These are phyloP conservation scores for Fusarium staphyleae DNA, from an alignment of 2,329 filamentous ascomycete species.

Conservation along the genomic window DNA sequence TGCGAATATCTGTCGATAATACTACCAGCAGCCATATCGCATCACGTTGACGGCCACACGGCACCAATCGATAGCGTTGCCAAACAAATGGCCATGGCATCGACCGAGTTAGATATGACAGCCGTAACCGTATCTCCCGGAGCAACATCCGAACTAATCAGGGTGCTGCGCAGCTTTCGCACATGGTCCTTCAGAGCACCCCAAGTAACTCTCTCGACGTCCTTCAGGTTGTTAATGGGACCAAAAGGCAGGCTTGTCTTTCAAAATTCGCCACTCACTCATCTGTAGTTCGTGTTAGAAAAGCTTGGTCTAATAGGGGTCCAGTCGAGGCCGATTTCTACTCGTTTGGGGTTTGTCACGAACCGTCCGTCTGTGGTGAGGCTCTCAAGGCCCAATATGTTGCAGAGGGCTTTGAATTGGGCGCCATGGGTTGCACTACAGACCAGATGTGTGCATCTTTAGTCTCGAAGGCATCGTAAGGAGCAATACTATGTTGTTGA, in stretches of 20 bases:
- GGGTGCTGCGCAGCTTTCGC: neutral
- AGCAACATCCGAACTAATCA: constrained; percentile 1
- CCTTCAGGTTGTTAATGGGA: too few relatives aligned
- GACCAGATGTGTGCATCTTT: constrained; percentile 44
- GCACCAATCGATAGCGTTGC: constrained; percentile 7
- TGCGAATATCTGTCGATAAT: constrained; percentile 14
- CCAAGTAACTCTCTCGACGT: constrained; percentile 9
- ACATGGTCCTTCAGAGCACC: neutral
- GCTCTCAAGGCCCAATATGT: constrained; percentile 33
- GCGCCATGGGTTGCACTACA: constrained; percentile 47
- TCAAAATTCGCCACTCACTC: too few relatives aligned
- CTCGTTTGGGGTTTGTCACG: constrained; percentile 42
- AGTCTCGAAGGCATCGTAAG: constrained; percentile 54
- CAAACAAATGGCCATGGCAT: constrained; percentile 10
- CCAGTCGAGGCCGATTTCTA: too few relatives aligned
- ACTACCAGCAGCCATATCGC: constrained; percentile 2
- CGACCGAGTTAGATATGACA: constrained; percentile 17
- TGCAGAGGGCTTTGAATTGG: constrained; percentile 45
- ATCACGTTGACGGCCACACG: constrained; percentile 12
- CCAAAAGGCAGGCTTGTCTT: too few relatives aligned
- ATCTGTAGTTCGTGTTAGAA: too few relatives aligned
- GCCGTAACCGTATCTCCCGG: constrained; percentile 8
- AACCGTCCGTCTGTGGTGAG: constrained; percentile 43
- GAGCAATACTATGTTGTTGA: constrained; percentile 55
- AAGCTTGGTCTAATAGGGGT: too few relatives aligned